Conservation (phyloP, 1,139 yeast species). For the Debaryomycetaceae sp. region DNA sequence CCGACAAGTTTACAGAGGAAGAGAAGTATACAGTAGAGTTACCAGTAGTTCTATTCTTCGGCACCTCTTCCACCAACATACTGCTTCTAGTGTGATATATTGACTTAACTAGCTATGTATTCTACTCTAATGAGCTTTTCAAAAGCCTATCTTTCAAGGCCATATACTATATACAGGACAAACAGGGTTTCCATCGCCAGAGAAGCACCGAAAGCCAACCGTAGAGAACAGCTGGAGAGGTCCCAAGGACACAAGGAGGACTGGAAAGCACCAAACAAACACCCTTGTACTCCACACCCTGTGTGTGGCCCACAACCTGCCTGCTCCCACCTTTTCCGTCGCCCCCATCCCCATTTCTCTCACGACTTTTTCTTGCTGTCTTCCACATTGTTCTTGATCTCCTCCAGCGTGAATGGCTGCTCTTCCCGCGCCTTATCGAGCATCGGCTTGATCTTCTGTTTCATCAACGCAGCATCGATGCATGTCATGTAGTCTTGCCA, state of each 20-base stretch:
- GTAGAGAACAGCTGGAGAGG: too few species aligned
- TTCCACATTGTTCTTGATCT: constrained; percentile 24
- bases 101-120: background rate
- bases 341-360: background rate
- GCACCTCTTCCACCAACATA: constrained; percentile 48
- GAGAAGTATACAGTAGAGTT: constrained; percentile 42
- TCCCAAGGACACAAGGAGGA: too few species aligned
- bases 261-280: too few species aligned
- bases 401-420: constrained; percentile 64
- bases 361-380: constrained; percentile 1
- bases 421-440: constrained; percentile 88
- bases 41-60: constrained; percentile 31
- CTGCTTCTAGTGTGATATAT: background rate
- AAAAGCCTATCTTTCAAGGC: background rate
- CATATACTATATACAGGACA: constrained; percentile 3
- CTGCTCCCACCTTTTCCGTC: constrained; percentile 9
- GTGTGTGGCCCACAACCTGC: too few species aligned
- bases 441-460: constrained; percentile 76
- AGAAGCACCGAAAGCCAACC: too few species aligned
- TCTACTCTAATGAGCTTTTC: background rate
- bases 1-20: constrained; percentile 43
- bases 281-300: too few species aligned
- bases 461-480: constrained; percentile 70
- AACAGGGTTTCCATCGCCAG: too few species aligned
- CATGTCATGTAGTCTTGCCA: constrained; percentile 89